Evolutionary conservation across 495 filamentous ascomycete species (phyloP).

Genomic region (Hypoxylon subgilvum): DNA sequence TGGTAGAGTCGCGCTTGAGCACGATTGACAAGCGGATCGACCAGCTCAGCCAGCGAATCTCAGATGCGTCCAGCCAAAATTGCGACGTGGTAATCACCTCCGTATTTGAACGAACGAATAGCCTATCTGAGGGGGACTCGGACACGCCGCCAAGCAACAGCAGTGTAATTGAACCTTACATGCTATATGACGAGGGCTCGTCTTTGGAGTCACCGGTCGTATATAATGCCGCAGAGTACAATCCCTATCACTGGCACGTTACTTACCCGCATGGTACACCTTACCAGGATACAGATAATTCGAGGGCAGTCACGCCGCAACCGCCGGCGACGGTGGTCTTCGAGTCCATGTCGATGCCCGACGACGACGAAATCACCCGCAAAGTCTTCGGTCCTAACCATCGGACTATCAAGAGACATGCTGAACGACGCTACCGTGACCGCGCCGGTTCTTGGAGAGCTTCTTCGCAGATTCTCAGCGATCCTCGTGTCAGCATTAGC

Average conservation of each 20-base stretch:
- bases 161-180: slow-evolving; percentile 42
- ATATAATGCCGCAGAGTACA: slow-evolving; percentile 31
- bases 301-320: slow-evolving; percentile 40
- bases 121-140: slow-evolving; percentile 61
- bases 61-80: slow-evolving; percentile 48
- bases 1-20: slow-evolving; percentile 56
- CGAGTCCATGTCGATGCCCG: slow-evolving; percentile 41
- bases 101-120: slow-evolving; percentile 75
- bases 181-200: slow-evolving; percentile 29
- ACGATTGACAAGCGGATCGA: slow-evolving; percentile 66
- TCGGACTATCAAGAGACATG: slow-evolving; percentile 51
- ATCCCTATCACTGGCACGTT: slow-evolving; percentile 45
- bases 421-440: slow-evolving; percentile 53
- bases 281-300: slow-evolving; percentile 23
- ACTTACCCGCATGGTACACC: slow-evolving; percentile 16
- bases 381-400: slow-evolving; percentile 48
- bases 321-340: slow-evolving; percentile 36
- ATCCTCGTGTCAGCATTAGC: slow-evolving; percentile 55
- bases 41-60: slow-evolving; percentile 56
- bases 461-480: slow-evolving; percentile 46
- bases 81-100: slow-evolving; percentile 61
- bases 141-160: slow-evolving; percentile 44
- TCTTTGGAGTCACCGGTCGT: slow-evolving; percentile 37
- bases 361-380: slow-evolving; percentile 35
- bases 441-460: slow-evolving; percentile 57